phyloP scores from a whole-genome alignment of 1,139 yeast genomes.

The Meyerozyma athensensis region DNA sequence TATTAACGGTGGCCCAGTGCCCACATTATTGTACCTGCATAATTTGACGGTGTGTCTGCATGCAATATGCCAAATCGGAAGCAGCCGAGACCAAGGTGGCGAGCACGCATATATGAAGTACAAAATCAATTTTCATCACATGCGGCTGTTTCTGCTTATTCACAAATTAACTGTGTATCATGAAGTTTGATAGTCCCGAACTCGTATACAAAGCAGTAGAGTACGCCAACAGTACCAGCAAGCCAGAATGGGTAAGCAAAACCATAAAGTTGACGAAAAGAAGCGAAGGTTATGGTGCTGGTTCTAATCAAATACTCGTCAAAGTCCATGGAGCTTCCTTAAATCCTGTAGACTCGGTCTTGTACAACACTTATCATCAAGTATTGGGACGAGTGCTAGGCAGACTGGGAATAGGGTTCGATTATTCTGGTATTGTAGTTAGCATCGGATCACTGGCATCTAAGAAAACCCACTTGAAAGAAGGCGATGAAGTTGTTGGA shows the following conservation, averaged over 20 bases:
- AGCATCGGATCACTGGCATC: slow-evolving; percentile 48
- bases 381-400: slow-evolving; percentile 12
- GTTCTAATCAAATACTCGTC: slow-evolving; percentile 47
- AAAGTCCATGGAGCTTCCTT: slow-evolving; percentile 56
- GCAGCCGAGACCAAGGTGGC: no score
- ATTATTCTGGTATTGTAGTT: slow-evolving; percentile 61
- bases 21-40: no score
- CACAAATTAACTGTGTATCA: no score
- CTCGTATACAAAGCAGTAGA: neutral
- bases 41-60: no score
- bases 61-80: no score
- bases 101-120: no score
- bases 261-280: neutral
- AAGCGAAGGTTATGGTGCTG: slow-evolving; percentile 20
- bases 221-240: neutral
- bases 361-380: slow-evolving; percentile 25
- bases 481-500: slow-evolving; percentile 69
- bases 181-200: no score
- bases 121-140: no score
- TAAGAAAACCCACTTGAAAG: slow-evolving; percentile 28
- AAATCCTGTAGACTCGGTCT: slow-evolving; percentile 64
- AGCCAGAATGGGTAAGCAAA: neutral
- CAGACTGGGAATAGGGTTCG: slow-evolving; percentile 61
- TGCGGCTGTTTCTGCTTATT: no score
- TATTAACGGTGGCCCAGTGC: no score